Conservation (phyloP, 2,329 filamentous ascomycete genomes). For the Geosmithia flava region DNA sequence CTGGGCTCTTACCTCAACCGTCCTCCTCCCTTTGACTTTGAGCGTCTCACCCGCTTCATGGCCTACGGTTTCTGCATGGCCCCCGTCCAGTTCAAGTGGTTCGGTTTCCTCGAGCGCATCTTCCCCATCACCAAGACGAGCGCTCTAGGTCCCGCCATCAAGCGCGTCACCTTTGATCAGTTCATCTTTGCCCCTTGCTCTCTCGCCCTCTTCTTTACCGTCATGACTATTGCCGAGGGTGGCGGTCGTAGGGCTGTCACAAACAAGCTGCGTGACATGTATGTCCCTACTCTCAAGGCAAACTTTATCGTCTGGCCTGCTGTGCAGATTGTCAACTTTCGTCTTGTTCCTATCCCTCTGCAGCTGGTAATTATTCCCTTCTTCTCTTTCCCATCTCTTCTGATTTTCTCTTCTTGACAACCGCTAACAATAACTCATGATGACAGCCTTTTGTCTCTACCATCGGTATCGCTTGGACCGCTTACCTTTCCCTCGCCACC, state of each 20-base stretch:
- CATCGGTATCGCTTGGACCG: conserved; percentile 93
- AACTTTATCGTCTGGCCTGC: conserved; percentile 94
- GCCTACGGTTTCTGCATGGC: conserved; percentile 95
- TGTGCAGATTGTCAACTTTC: conserved; percentile 94
- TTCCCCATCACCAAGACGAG: conserved; percentile 77
- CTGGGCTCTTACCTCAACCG: conserved; percentile 33
- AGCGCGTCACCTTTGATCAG: conserved; percentile 87
- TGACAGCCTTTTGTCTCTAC: conserved; percentile 85
- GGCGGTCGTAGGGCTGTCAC: conserved; percentile 69
- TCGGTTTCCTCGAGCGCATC: conserved; percentile 65
- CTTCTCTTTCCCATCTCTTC: neutral
- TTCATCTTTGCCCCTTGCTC: conserved; percentile 84
- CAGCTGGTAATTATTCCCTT: conserved; percentile 63
- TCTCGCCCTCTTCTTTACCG: conserved; percentile 81
- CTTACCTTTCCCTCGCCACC: conserved; percentile 88
- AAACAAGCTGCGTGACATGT: conserved; percentile 87
- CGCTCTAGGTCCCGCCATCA: conserved; percentile 66
- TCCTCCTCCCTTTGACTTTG: conserved; percentile 87
- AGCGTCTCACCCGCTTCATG: conserved; percentile 90
- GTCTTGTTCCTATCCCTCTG: conserved; percentile 87
- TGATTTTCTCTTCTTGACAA: neutral
- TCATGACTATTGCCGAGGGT: conserved; percentile 92
- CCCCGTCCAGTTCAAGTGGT: conserved; percentile 92
- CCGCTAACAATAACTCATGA: conserved; percentile 4
- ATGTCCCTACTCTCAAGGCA: conserved; percentile 84